Base-by-base conservation (phyloP, 768 basidiomycete genomes). In the Sporobolomyces phaffii region DNA sequence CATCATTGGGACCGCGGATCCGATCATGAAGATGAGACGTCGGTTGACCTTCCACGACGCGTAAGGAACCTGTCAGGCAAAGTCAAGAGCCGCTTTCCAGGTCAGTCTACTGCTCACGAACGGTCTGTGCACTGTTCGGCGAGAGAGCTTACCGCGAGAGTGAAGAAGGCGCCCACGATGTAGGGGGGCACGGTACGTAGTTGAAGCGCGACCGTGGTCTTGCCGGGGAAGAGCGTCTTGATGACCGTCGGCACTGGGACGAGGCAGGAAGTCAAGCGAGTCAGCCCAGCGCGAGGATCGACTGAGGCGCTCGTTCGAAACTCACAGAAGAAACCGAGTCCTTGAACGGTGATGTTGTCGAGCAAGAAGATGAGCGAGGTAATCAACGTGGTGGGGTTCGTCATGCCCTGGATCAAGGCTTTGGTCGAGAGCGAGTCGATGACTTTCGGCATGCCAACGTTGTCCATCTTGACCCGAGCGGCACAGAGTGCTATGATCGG, bases 271-370 rank as follows among this genome's bases (percentile, higher is more conserved):
- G n/a, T n/a, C n/a, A n/a, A n/a, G n/a, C n/a, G n/a, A n/a, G n/a
- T n/a, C n/a, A n/a, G n/a, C n/a, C n/a, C n/a, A n/a, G n/a, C n/a
- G n/a, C n/a, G n/a, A n/a, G n/a, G n/a, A n/a, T n/a, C n/a, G n/a
- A n/a, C n/a, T n/a, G n/a, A n/a, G 22, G 17, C 17, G 1, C 22
- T 15, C 33, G 17, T 20, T 31, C 34, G 51, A 52, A 49, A 49
- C 48, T 49, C 48, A 29, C 48, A n/a, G n/a, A n/a, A n/a, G n/a
- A n/a, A n/a, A n/a, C n/a, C n/a, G n/a, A n/a, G n/a, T n/a, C n/a
- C n/a, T n/a, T n/a, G n/a, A n/a, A n/a, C n/a, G n/a, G n/a, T n/a
- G 18, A 75, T 74, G 64, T 75, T 75, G 71, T 73, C 66, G 43
- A 75, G 64, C 29, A 75, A 40, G 73, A 75, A 75, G 54, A 73